Evolutionary conservation across 1,284 basidiomycete genomes (phyloP), one percentile per base, ranked within the genome.

Genomic region (Ceratobasidium sp.): DNA sequence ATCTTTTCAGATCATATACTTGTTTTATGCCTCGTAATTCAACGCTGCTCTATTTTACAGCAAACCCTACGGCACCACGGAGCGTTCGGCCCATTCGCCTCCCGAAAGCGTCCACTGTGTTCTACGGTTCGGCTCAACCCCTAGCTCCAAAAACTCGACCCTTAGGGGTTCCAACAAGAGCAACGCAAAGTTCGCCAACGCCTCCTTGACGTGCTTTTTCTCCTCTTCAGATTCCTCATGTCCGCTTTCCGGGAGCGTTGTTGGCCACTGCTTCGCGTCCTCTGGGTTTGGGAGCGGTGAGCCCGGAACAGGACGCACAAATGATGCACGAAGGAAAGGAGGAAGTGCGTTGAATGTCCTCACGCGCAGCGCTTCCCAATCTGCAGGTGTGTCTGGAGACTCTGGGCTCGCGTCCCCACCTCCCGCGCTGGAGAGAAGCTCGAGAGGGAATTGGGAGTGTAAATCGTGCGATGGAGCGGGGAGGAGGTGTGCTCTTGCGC

Each of bases 141-240:
- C 36, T 24, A 78, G 51, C 60, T 78, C 77, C 31, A 78, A 36
- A 36, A 73, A 57, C 44, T 78, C 77, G 17, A 78, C 77, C 9
- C n/a, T 45, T 17, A 73, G 19, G n/a, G 77, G 77, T 48, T 77
- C 77, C 17, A 78, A 27, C 1, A 78, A 72, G 36, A 77, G 17
- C 63, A 77, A 33, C 27, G 76, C 64, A 56, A 78, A 78, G 57
- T 77, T 76, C 22, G 33, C 47, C 33, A 78, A 47, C 22, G 77
- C 76, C 31, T 24, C 50, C 22, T 76, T 73, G 7, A 48, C 45
- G n/a, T 71, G 33, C 51, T 74, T 69, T 63, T 72, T 69, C 9
- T 74, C 73, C 24, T 75, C 63, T 3, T 75, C 76, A 8, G 75
- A 60, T 24, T 56, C 67, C 36, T 57, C 75, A 51, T 77, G 72